Evolutionary conservation across 2,329 filamentous ascomycete species (phyloP).

Genomic region (Davidsoniella neocaledoniae): DNA sequence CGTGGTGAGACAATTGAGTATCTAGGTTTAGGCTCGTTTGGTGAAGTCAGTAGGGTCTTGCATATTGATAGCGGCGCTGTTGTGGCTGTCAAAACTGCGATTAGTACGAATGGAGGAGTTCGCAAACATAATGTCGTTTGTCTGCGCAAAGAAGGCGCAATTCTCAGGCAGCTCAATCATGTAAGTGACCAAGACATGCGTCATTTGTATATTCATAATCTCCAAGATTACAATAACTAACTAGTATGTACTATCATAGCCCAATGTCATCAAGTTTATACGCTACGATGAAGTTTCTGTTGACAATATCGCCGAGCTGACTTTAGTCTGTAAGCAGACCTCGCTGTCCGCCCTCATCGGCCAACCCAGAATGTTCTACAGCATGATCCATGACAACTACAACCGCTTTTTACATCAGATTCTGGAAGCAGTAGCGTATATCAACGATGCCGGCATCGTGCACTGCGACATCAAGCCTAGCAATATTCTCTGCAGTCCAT

Average conservation of each 20-base stretch:
- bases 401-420: conserved; percentile 7
- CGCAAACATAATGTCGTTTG: not conserved
- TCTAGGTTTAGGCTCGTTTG: not conserved
- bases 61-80: not conserved
- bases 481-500: conserved; percentile 8
- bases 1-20: not conserved
- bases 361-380: too few species aligned
- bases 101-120: not conserved
- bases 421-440: conserved; percentile 3
- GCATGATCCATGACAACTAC: too few species aligned
- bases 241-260: not conserved
- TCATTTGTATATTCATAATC: too few species aligned
- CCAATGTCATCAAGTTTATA: conserved; percentile 5
- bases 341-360: too few species aligned
- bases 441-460: not conserved
- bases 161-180: not conserved
- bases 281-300: not conserved
- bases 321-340: not conserved
- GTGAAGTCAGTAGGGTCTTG: not conserved
- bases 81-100: not conserved
- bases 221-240: not conserved
- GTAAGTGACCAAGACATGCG: not conserved
- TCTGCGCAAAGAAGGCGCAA: not conserved
- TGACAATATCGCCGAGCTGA: not conserved
- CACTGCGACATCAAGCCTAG: conserved; percentile 9